phyloP scores from a whole-genome alignment of 2,329 filamentous ascomycete species.

The Colletotrichum spaethianum region DNA sequence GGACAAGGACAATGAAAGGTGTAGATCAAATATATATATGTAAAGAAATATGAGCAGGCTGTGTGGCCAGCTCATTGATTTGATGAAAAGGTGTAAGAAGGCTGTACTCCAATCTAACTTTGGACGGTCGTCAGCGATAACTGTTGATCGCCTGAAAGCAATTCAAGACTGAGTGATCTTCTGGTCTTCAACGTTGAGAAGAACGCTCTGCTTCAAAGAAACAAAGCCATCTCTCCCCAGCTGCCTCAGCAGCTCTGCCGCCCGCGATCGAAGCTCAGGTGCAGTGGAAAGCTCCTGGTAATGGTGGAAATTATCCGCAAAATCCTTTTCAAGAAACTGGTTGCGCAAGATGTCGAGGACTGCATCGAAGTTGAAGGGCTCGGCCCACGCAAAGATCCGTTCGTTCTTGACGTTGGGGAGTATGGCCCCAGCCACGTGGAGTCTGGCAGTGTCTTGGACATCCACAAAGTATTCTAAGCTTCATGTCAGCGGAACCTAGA shows the following conservation, averaged over 20 bases:
- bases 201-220: slow-evolving; percentile 24
- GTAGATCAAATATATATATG: slow-evolving; percentile 25
- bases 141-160: not conserved
- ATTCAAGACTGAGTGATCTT: not conserved
- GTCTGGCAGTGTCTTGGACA: slow-evolving; percentile 62
- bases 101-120: not conserved
- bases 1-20: not conserved
- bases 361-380: slow-evolving; percentile 62
- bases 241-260: slow-evolving; percentile 8
- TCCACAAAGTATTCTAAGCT: slow-evolving; percentile 60
- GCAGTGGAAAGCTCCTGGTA: slow-evolving; percentile 24
- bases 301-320: slow-evolving; percentile 46
- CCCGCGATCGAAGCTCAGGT: slow-evolving; percentile 4
- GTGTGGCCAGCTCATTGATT: not conserved
- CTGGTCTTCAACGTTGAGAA: slow-evolving; percentile 22
- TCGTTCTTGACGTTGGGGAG: slow-evolving; percentile 61
- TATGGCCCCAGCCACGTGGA: slow-evolving; percentile 68
- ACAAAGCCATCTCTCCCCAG: slow-evolving; percentile 25
- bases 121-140: not conserved
- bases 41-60: slow-evolving; percentile 5
- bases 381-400: slow-evolving; percentile 68
- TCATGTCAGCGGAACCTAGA: not conserved
- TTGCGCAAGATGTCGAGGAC: slow-evolving; percentile 50
- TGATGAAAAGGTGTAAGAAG: not conserved
- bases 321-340: slow-evolving; percentile 38